Conservation (phyloP, 1,284 basidiomycete species). For the Microstroma glucosiphilum region DNA sequence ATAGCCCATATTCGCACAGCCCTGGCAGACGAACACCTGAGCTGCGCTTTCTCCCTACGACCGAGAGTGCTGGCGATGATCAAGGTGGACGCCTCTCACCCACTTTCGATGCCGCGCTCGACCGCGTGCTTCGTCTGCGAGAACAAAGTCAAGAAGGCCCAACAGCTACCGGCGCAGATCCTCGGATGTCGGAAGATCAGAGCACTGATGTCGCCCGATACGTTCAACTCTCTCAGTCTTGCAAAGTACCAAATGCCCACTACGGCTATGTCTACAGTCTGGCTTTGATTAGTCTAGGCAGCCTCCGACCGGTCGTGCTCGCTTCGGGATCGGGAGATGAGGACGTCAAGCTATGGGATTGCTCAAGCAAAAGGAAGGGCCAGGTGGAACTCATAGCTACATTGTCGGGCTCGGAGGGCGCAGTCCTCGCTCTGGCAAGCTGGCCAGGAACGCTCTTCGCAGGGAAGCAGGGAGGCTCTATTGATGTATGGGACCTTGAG, state of each 20-base stretch:
- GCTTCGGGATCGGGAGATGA: constrained; percentile 65
- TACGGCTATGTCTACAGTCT: constrained; percentile 91
- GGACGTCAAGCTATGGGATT: constrained; percentile 82
- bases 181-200: neutral
- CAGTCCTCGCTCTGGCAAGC: constrained; percentile 70
- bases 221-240: constrained; percentile 59
- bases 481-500: constrained; percentile 82
- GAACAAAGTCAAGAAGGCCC: neutral
- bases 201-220: constrained; percentile 2
- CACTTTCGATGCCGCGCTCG: neutral
- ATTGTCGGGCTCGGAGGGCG: constrained; percentile 20
- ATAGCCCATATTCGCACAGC: neutral
- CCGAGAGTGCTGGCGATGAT: neutral
- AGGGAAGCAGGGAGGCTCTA: constrained; percentile 85
- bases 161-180: neutral
- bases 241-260: constrained; percentile 66
- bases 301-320: constrained; percentile 21
- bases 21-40: neutral
- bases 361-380: constrained; percentile 44
- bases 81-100: neutral
- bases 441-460: constrained; percentile 71
- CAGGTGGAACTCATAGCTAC: neutral
- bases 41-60: neutral
- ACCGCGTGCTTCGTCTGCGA: neutral
- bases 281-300: constrained; percentile 52